Base-by-base conservation (phyloP, 106 monocot species). In the Narthecium ossifragum region DNA sequence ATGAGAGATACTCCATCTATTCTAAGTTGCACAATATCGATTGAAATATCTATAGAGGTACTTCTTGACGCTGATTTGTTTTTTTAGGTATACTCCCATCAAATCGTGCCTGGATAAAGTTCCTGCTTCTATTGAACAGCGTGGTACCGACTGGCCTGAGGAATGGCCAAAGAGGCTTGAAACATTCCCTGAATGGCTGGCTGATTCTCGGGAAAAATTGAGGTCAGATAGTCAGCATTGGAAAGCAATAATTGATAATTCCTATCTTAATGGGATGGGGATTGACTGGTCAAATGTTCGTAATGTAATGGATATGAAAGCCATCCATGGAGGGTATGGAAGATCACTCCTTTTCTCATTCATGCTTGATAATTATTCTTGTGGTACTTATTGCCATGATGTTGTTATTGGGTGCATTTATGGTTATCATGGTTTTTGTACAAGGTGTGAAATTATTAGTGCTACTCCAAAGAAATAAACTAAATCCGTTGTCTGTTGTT, bases 161-260 rank as follows among this genome's bases (percentile, higher is more conserved):
- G 94, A 96, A 50, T 96, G 94, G 94, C 94, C 94, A 18, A 83
- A 80, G 58, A 83, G 94, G 67, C 90, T 96, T 63, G 75, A 84
- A 57, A 63, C 50, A 26, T 86, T 83, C 65, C 90, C 94, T 34
- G 90, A 96, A 28, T 96, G 94, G 94, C 65, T 96, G 38, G 70
- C 61, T 28, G 86, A 86, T 67, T 75, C 65, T 29, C 69, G 71
- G 41, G 83, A 70, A 25, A 80, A 75, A 61, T 41, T 96, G 37
- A 47, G 40, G 38, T 74, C 80, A 26, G 94, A 96, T 67, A 55
- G 75, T 38, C 38, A 83, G 24, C 89, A 78, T 37, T 96, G 94
- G 94, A 90, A 78, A 61, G 63, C 83, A 34, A 70, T 90, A 11
- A 45, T 96, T 39, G 69, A 68, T 30, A 83, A 73, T 69, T 96